Evolutionary conservation across 805 yeast genomes (phyloP), one percentile per base, ranked within the genome.

Genomic region (Jamesozyma lodderae): DNA sequence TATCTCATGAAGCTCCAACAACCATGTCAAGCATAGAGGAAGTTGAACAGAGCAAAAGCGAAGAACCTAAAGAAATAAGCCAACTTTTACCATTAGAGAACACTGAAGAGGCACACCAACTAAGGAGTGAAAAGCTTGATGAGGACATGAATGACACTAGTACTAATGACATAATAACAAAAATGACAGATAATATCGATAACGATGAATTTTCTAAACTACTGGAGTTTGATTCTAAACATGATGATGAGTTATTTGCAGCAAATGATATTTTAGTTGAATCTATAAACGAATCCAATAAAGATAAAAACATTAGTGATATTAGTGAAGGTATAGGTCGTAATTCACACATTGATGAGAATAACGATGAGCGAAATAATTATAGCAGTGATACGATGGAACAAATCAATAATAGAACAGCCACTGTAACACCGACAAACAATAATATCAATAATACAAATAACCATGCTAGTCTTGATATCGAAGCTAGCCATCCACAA

Each of bases 201-300:
- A 45, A 49, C 31, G 58, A 53, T 33, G 57, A 53, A 30, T 52
- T 59, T 36, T 53, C 60, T 13, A 59, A 54, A 37, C 40, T 60
- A 13, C 38, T 57, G 21, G 63, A 53, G 27, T 49, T 60, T 33
- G 59, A 59, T 38, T 46, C 56, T 11, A 57, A 57, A 41, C 45
- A 53, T 38, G 63, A 59, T 25, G 36, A 46, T 28, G 50, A 49
- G 18, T 24, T 52, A 22, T 47, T 49, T 19, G 32, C 46, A 16
- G 36, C 49, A 3, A 35, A 42, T 38, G 50, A 48, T 14, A 38
- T 49, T 8, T 22, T 41, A 17, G 34, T 37, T 15, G 45, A 33
- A 2, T 10, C 38, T 6, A 36, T 43, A 9, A 16, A 16, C 6
- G 39, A 36, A 30, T 20, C 21, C 8, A 23, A 21, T 4, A 27